Conservation (phyloP, 352 stramenopile species). For the Globisporangium lucens region DNA sequence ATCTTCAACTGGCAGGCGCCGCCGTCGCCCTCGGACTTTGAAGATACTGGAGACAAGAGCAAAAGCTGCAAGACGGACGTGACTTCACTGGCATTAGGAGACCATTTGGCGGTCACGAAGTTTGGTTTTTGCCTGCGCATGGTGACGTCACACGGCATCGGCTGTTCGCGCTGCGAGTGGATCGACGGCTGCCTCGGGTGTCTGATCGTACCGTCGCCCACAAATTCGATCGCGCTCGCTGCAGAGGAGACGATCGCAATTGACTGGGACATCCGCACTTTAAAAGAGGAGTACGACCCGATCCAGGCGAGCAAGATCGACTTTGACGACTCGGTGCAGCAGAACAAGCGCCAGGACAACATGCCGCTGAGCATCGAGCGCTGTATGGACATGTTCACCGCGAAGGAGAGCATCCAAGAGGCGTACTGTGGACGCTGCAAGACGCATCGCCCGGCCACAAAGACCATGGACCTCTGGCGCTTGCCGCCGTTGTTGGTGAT, state of each 20-base stretch:
- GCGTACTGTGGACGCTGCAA: slow-evolving; percentile 83
- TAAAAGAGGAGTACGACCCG: slow-evolving; percentile 86
- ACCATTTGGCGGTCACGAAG: slow-evolving; percentile 55
- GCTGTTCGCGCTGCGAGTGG: slow-evolving; percentile 88
- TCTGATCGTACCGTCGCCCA: slow-evolving; percentile 58
- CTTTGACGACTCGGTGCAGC: slow-evolving; percentile 55
- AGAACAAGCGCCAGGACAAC: slow-evolving; percentile 70
- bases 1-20: slow-evolving; percentile 85
- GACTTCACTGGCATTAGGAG: slow-evolving; percentile 58
- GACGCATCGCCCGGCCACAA: slow-evolving; percentile 90
- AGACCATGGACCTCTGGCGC: slow-evolving; percentile 97
- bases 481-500: slow-evolving; percentile 98
- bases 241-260: slow-evolving; percentile 85
- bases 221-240: slow-evolving; percentile 40
- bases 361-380: slow-evolving; percentile 76
- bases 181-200: slow-evolving; percentile 85
- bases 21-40: slow-evolving; percentile 32
- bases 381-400: slow-evolving; percentile 87
- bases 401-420: slow-evolving; percentile 75
- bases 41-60: neutral
- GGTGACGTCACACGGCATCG: slow-evolving; percentile 77
- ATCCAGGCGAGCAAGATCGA: slow-evolving; percentile 83
- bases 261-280: slow-evolving; percentile 86
- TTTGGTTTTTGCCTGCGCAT: slow-evolving; percentile 85
- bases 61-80: slow-evolving; percentile 33